Conservation (phyloP, 1,139 yeast genomes). For the Meyerozyma sp. region DNA sequence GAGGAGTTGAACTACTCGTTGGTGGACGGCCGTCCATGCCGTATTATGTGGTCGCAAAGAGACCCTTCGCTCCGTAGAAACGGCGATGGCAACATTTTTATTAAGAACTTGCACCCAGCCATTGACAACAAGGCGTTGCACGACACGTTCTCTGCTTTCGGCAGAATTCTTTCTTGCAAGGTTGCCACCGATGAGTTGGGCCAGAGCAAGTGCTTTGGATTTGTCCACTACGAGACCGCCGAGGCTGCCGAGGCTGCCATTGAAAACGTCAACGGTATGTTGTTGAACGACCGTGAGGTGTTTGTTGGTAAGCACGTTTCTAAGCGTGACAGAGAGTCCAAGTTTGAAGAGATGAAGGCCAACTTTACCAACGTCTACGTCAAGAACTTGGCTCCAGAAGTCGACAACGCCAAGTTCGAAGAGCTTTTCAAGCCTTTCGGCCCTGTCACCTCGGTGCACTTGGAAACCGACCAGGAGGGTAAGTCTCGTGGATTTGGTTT, state of each 20-base stretch:
- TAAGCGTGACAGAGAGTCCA: slow-evolving; percentile 92
- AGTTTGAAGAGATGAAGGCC: slow-evolving; percentile 86
- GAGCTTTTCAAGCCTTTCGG: slow-evolving; percentile 74
- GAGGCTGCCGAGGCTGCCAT: slow-evolving; percentile 95
- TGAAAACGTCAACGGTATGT: slow-evolving; percentile 98
- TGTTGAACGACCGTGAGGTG: slow-evolving; percentile 93
- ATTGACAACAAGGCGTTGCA: slow-evolving; percentile 98
- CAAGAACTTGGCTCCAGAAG: slow-evolving; percentile 78
- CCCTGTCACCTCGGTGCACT: slow-evolving; percentile 74
- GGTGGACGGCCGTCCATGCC: slow-evolving; percentile 95
- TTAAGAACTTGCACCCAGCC: slow-evolving; percentile 97
- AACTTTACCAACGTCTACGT: slow-evolving; percentile 94
- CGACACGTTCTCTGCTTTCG: slow-evolving; percentile 96
- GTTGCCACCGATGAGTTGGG: slow-evolving; percentile 95
- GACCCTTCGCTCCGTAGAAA: slow-evolving; percentile 94
- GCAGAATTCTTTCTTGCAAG: slow-evolving; percentile 93
- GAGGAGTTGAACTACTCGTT: slow-evolving; percentile 92
- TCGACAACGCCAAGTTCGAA: slow-evolving; percentile 67
- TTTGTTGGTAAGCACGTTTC: slow-evolving; percentile 93
- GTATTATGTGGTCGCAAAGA: slow-evolving; percentile 99
- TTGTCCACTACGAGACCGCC: slow-evolving; percentile 92
- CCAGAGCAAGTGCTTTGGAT: slow-evolving; percentile 92
- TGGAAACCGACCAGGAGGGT: slow-evolving; percentile 82
- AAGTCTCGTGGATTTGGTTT: slow-evolving; percentile 96
- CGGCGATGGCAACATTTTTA: slow-evolving; percentile 96